Conservation (phyloP, 2,329 filamentous ascomycete species). For the Aspergillus jensenii region DNA sequence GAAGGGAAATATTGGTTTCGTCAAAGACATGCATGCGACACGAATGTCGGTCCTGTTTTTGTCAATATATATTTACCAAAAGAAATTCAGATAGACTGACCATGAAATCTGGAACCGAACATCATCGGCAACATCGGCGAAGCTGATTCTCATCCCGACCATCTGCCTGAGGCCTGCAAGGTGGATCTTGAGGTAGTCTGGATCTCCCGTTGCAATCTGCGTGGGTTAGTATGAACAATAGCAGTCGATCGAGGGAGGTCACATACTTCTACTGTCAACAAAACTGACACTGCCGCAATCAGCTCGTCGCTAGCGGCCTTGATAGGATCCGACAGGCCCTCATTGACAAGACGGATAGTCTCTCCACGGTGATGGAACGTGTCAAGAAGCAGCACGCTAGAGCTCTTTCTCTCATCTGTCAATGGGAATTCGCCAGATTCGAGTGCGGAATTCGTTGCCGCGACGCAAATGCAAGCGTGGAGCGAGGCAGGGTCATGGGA, state of each 20-base stretch:
- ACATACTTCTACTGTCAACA: conserved; percentile 41
- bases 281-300: conserved; percentile 39
- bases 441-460: conserved; percentile 38
- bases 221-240: conserved; percentile 10
- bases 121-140: conserved; percentile 37
- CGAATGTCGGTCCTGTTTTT: conserved; percentile 40
- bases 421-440: conserved; percentile 33
- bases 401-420: conserved; percentile 29
- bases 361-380: conserved; percentile 40
- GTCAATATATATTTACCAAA: not conserved
- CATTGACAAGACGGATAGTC: conserved; percentile 40
- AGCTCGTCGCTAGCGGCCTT: conserved; percentile 41
- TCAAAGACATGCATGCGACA: conserved; percentile 39
- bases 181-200: conserved; percentile 41
- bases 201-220: conserved; percentile 40
- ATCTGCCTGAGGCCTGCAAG: conserved; percentile 41
- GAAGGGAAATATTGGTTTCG: conserved; percentile 41
- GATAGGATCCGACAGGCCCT: conserved; percentile 36
- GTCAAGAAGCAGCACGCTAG: conserved; percentile 35
- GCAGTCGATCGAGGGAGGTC: not conserved
- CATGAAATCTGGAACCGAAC: conserved; percentile 42
- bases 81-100: conserved; percentile 15
- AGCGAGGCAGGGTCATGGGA: conserved; percentile 37
- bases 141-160: conserved; percentile 37
- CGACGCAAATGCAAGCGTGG: conserved; percentile 39